Base-by-base conservation (phyloP, 768 basidiomycete genomes). In the Kwoniella shandongensis region DNA sequence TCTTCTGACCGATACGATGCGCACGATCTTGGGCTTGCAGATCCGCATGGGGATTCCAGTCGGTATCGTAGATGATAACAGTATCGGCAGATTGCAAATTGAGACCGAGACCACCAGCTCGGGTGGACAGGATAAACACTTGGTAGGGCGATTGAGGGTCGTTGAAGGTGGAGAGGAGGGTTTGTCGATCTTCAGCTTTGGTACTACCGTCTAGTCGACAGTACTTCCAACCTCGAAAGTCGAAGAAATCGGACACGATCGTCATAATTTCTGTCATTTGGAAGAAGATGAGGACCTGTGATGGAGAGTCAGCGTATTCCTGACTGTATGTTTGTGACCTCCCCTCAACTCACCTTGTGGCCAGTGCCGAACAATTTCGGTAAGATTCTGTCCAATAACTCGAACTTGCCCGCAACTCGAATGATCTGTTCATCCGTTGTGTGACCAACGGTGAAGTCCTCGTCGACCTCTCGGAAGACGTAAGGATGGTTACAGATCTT, bases 221-320 rank as follows among this genome's bases (percentile, higher is more conserved):
- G 75, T 89, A 87, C 66, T 88, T 87, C 83, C 84, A 90, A 3
- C 83, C 83, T 83, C 86, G 85, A 82, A 86, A 86, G 74, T 88
- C 89, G 70, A 96, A 78, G 70, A 92, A 97, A 69, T 97, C 93
- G 69, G 91, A 90, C 85, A 94, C 91, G 74, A 96, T 92, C 62
- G 94, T 90, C 93, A 98, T 96, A 67, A 97, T 91, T 72, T 91
- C 89, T 15, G 93, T 97, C 96, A 98, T 97, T 78, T 99, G 96
- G 86, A 98, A 98, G 85, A 99, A 98, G 67, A 99, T 97, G 54
- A 99, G 85, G 44, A 94, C 90, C 88, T 91, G 62, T 10, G 26
- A 53, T 17, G 13, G 11, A 10, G 25, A 41, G 13, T 35, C 12
- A 44, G 47, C 40, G 18, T 10, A 40, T 2, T 22, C 4, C 2